phyloP scores from a whole-genome alignment of 2,329 filamentous ascomycete species.

The Diplodia scrobiculata region DNA sequence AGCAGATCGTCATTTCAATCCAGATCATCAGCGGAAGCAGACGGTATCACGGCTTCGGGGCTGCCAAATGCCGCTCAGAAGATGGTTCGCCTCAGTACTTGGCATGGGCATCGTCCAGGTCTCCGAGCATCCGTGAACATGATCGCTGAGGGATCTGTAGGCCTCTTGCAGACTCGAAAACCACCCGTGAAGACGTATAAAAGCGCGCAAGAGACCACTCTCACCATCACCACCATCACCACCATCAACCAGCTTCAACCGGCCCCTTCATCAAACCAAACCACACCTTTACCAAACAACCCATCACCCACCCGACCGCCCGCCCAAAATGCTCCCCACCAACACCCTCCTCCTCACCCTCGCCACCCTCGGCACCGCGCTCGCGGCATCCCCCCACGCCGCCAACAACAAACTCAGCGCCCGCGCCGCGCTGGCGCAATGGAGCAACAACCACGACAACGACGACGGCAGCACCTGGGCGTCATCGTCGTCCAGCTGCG shows the following conservation, averaged over 20 bases:
- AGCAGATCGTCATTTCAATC: not conserved
- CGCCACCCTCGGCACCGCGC: not conserved
- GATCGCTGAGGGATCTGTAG: too few relatives aligned
- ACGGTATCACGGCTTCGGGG: not conserved
- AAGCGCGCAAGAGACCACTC: not conserved
- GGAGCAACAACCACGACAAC: not conserved
- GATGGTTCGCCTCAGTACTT: not conserved
- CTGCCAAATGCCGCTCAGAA: not conserved
- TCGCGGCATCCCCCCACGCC: not conserved
- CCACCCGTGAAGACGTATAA: not conserved
- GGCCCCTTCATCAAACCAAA: not conserved
- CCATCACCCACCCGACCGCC: not conserved
- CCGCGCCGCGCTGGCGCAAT: not conserved
- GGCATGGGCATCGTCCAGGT: not conserved
- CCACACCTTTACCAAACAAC: not conserved
- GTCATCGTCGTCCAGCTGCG: not conserved
- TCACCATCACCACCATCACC: not conserved
- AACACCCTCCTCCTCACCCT: slow-evolving; percentile 5
- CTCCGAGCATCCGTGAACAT: not conserved
- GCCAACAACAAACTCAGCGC: not conserved
- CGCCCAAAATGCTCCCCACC: not conserved
- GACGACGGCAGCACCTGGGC: not conserved
- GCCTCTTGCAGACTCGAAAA: too few relatives aligned
- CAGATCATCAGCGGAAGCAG: not conserved
- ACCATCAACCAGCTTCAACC: not conserved